These are phyloP conservation scores for Colletotrichum endophyticum DNA, from an alignment of 2,329 filamentous ascomycete genomes.

Conservation along the genomic window DNA sequence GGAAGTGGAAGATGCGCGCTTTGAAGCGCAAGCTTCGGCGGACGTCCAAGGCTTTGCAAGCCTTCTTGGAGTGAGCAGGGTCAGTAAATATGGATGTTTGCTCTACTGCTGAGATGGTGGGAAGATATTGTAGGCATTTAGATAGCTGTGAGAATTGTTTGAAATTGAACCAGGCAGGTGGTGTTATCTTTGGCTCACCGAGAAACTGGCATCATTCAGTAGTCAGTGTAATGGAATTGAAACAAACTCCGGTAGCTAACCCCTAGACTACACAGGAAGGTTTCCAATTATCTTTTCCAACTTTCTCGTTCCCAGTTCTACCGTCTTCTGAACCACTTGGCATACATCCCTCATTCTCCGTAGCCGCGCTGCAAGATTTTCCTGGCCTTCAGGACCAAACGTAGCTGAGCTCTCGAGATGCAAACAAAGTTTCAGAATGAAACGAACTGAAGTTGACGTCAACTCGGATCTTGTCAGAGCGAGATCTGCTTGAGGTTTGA, in stretches of 20 bases:
- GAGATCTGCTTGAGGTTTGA: not conserved
- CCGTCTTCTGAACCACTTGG: accelerated
- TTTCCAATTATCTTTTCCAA: accelerated
- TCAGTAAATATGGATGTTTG: not conserved
- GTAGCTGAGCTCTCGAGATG: not conserved
- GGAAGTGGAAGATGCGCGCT: not conserved
- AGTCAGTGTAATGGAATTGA: accelerated
- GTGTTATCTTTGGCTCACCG: accelerated
- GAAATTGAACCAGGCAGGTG: not conserved
- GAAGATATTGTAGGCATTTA: accelerated
- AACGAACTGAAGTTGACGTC: not conserved
- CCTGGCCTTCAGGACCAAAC: not conserved
- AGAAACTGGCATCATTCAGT: accelerated
- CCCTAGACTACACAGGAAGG: not conserved
- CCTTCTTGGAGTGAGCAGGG: not conserved
- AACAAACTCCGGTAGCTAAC: accelerated
- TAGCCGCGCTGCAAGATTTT: not conserved
- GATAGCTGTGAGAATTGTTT: accelerated
- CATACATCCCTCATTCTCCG: not conserved
- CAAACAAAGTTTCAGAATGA: not conserved
- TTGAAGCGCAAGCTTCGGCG: not conserved
- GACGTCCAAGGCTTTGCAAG: not conserved
- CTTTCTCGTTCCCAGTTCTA: accelerated
- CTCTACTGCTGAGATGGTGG: accelerated
- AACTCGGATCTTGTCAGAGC: not conserved